phyloP scores from a whole-genome alignment of 306 rosid species.

The Medicago lupulina region DNA sequence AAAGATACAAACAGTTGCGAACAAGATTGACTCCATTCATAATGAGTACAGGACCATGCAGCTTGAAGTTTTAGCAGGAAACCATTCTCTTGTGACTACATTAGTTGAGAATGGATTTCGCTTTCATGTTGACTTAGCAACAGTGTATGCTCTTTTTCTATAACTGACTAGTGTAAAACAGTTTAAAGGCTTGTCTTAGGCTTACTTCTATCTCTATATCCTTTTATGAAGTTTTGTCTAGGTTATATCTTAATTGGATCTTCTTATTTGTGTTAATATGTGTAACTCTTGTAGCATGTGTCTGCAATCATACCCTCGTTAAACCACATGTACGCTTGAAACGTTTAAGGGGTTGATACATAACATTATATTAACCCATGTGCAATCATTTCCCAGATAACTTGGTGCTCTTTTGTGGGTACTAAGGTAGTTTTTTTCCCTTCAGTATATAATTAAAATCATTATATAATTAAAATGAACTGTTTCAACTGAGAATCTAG shows the following conservation, averaged over 20 bases:
- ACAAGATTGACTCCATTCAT: slow-evolving; percentile 79
- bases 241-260: neutral
- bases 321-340: slow-evolving; percentile 25
- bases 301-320: slow-evolving; percentile 14
- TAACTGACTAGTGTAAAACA: slow-evolving; percentile 36
- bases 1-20: slow-evolving; percentile 85
- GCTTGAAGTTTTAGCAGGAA: slow-evolving; percentile 95
- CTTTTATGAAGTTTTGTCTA: slow-evolving; percentile 30
- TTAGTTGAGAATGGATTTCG: slow-evolving; percentile 85
- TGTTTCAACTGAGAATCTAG: slow-evolving; percentile 7
- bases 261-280: slow-evolving; percentile 27
- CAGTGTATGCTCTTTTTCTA: slow-evolving; percentile 74
- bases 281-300: slow-evolving; percentile 6
- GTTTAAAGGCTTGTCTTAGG: slow-evolving; percentile 31
- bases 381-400: neutral
- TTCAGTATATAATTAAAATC: neutral
- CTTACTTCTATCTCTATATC: slow-evolving; percentile 28
- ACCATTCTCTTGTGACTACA: slow-evolving; percentile 88
- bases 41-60: slow-evolving; percentile 96
- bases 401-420: slow-evolving; percentile 12
- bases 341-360: slow-evolving; percentile 9
- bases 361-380: neutral
- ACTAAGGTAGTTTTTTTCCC: neutral
- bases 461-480: neutral
- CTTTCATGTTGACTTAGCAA: slow-evolving; percentile 88